Conservation (phyloP, 169 alveolate species). For the Babesia bigemina region DNA sequence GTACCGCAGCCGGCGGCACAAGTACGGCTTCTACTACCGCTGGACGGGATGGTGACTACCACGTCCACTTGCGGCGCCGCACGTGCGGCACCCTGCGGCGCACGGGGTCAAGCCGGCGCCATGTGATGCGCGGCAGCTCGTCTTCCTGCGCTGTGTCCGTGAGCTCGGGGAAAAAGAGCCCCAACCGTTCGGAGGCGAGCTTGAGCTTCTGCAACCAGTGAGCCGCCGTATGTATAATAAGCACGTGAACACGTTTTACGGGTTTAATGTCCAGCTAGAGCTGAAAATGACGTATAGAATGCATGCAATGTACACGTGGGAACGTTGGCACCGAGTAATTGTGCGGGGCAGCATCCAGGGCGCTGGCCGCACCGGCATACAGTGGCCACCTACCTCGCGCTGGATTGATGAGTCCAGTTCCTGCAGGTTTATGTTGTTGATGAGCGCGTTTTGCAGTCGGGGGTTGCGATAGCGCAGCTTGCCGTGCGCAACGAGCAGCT, state of each 20-base stretch:
- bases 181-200: conserved; percentile 30
- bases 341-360: too few relatives aligned
- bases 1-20: conserved; percentile 55
- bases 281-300: not conserved
- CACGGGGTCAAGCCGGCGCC: conserved; percentile 17
- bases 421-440: conserved; percentile 53
- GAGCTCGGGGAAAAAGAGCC: conserved; percentile 57
- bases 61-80: conserved; percentile 63
- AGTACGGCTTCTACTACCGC: conserved; percentile 62
- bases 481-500: conserved; percentile 43
- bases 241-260: not conserved
- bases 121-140: conserved; percentile 21
- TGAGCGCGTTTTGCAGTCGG: conserved; percentile 19
- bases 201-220: conserved; percentile 42
- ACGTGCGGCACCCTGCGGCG: conserved; percentile 40
- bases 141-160: not conserved
- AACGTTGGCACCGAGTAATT: too few relatives aligned
- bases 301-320: too few relatives aligned
- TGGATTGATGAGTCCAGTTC: conserved; percentile 24
- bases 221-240: not conserved
- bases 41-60: conserved; percentile 64
- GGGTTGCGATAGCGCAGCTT: conserved; percentile 40
- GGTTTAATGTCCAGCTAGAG: not conserved
- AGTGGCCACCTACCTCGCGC: conserved; percentile 31
- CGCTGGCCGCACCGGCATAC: too few relatives aligned